Evolutionary conservation across 2,329 filamentous ascomycete species (phyloP).

Genomic region (Penicillium decumbens): DNA sequence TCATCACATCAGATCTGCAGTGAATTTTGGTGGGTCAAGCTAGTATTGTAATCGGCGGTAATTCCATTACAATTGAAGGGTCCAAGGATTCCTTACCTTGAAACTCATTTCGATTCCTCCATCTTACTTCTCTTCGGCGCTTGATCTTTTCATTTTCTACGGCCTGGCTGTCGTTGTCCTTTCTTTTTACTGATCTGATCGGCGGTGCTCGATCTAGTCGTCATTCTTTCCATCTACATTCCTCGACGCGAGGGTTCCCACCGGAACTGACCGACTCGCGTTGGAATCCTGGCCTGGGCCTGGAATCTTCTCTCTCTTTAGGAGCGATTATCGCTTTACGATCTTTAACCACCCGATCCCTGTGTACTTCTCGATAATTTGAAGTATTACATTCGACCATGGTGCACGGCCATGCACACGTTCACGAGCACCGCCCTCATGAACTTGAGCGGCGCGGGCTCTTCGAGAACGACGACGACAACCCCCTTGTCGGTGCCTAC

Average conservation of each 20-base stretch:
- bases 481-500: conserved; percentile 41
- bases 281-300: conserved; percentile 16
- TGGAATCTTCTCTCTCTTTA: conserved; percentile 6
- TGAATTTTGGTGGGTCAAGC: conserved; percentile 1
- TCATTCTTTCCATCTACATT: conserved; percentile 29
- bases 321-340: conserved; percentile 3
- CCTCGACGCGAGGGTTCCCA: conserved; percentile 7
- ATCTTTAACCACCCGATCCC: background rate
- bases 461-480: conserved; percentile 1
- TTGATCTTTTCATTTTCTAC: conserved; percentile 4
- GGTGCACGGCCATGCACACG: conserved; percentile 33
- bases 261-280: conserved; percentile 11
- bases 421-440: conserved; percentile 20
- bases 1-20: background rate
- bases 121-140: no score
- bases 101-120: background rate
- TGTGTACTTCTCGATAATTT: background rate
- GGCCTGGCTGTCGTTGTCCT: conserved; percentile 26
- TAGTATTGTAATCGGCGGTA: background rate
- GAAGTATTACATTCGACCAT: conserved; percentile 18
- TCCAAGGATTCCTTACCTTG: conserved; percentile 1
- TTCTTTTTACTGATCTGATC: conserved; percentile 20
- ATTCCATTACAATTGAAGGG: background rate
- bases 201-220: conserved; percentile 22
- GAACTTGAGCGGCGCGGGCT: conserved; percentile 16